phyloP scores from a whole-genome alignment of 2,329 filamentous ascomycete genomes.

The Calonectria montana region DNA sequence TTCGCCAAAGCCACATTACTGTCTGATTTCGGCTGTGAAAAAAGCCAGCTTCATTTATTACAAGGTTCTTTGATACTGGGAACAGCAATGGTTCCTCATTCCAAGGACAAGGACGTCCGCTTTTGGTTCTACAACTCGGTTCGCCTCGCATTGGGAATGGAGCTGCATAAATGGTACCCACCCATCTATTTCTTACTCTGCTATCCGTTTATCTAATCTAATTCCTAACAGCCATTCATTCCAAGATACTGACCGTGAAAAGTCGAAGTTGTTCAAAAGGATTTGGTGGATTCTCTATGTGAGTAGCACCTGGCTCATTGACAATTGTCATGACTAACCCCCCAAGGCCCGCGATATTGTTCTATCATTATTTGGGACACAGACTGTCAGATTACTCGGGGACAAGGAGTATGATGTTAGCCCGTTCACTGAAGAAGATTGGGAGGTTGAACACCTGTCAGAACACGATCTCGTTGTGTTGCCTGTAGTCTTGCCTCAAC shows the following conservation, averaged over 20 bases:
- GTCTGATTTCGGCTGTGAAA: slow-evolving; percentile 15
- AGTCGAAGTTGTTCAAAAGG: slow-evolving; percentile 13
- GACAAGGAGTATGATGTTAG: slow-evolving; percentile 9
- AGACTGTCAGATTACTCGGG: slow-evolving; percentile 9
- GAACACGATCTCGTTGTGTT: neutral
- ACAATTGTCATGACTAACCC: neutral
- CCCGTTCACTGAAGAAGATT: slow-evolving; percentile 14
- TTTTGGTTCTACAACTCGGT: slow-evolving; percentile 23
- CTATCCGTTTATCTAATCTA: neutral
- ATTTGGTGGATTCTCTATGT: slow-evolving; percentile 23
- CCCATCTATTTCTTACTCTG: no score
- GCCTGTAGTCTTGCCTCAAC: neutral
- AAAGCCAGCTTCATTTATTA: slow-evolving; percentile 5
- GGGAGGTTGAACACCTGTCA: slow-evolving; percentile 7
- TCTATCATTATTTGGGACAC: slow-evolving; percentile 15
- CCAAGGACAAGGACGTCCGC: slow-evolving; percentile 12
- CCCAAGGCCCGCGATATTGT: slow-evolving; percentile 15
- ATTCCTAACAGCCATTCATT: neutral
- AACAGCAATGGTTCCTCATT: slow-evolving; percentile 13
- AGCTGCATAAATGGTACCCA: slow-evolving; percentile 7
- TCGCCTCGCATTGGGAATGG: slow-evolving; percentile 16
- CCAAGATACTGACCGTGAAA: neutral
- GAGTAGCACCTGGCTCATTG: neutral
- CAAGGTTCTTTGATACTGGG: slow-evolving; percentile 13
- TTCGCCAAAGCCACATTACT: slow-evolving; percentile 15